Evolutionary conservation across 1,139 yeast species (phyloP).

Genomic region (Geotrichum candidum): DNA sequence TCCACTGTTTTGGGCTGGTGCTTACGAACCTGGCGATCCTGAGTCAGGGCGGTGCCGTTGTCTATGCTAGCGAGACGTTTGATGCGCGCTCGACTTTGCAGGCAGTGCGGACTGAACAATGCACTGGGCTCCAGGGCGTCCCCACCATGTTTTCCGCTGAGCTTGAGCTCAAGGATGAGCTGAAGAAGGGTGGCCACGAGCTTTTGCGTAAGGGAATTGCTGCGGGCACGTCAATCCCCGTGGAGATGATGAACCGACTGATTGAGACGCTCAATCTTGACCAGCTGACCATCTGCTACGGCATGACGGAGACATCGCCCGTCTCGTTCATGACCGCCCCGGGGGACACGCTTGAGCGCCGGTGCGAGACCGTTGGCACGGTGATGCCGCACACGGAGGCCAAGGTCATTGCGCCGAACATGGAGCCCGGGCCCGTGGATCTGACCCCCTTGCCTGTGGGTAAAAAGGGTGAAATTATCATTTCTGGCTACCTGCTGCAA

Average conservation of each 20-base stretch:
- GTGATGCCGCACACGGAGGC: slow-evolving; percentile 34
- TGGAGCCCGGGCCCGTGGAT: slow-evolving; percentile 16
- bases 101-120: slow-evolving; percentile 27
- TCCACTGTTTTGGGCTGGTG: slow-evolving; percentile 36
- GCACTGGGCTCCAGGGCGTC: slow-evolving; percentile 33
- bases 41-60: slow-evolving; percentile 30
- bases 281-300: slow-evolving; percentile 33
- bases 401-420: slow-evolving; percentile 22
- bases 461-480: slow-evolving; percentile 30
- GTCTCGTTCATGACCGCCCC: slow-evolving; percentile 33
- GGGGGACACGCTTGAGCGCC: slow-evolving; percentile 27
- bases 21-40: slow-evolving; percentile 31
- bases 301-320: slow-evolving; percentile 36
- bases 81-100: slow-evolving; percentile 27
- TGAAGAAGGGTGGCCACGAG: slow-evolving; percentile 25
- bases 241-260: slow-evolving; percentile 30
- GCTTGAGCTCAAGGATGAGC: slow-evolving; percentile 28
- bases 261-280: slow-evolving; percentile 23
- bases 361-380: slow-evolving; percentile 30
- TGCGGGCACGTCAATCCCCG: slow-evolving; percentile 33
- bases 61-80: slow-evolving; percentile 32
- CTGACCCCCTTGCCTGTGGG: slow-evolving; percentile 28
- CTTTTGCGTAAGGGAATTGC: slow-evolving; percentile 32
- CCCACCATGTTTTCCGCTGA: slow-evolving; percentile 36
- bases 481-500: slow-evolving; percentile 32